Percentiles rank a stretch among this genome's conserved stretches.
Conservation (phyloP, 2,329 filamentous ascomycete species). For the Sclerotinia trifoliorum region DNA sequence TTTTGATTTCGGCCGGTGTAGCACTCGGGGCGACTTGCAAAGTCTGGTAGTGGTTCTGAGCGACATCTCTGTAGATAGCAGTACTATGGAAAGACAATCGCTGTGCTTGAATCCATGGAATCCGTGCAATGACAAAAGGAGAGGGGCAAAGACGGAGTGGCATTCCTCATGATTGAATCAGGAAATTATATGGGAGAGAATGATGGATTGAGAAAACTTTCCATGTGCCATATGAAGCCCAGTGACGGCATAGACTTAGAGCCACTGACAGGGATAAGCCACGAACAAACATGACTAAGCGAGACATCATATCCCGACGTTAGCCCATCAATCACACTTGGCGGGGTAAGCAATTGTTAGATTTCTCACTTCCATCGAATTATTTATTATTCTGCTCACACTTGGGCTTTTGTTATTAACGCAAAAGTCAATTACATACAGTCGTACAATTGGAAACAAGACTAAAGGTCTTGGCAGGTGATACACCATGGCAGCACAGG, state of each 20-base stretch:
- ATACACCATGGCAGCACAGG: conserved; percentile 36
- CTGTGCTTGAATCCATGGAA: conserved; percentile 27
- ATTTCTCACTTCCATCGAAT: conserved; percentile 3
- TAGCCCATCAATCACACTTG: not conserved
- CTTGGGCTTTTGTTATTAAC: not conserved
- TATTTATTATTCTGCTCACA: not conserved
- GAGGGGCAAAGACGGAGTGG: conserved; percentile 46
- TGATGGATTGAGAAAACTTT: conserved; percentile 2
- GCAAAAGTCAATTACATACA: conserved; percentile 11
- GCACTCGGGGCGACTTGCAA: conserved; percentile 71
- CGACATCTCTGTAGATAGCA: conserved; percentile 37
- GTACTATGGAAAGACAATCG: conserved; percentile 51
- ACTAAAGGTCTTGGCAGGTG: not conserved
- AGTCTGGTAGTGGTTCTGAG: conserved; percentile 74
- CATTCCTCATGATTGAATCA: conserved; percentile 50
- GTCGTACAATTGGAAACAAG: not conserved
- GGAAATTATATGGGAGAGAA: not conserved
- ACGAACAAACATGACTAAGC: not conserved
- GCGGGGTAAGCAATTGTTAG: conserved; percentile 9
- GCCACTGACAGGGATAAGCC: not conserved
- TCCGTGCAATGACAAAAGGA: conserved; percentile 21
- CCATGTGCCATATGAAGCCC: not conserved
- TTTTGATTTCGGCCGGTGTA: conserved; percentile 77
- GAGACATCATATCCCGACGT: not conserved
- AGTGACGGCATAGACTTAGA: conserved; percentile 13